Evolutionary conservation across 2,329 filamentous ascomycete genomes (phyloP).

Genomic region (Microdochium trichocladiopsis): DNA sequence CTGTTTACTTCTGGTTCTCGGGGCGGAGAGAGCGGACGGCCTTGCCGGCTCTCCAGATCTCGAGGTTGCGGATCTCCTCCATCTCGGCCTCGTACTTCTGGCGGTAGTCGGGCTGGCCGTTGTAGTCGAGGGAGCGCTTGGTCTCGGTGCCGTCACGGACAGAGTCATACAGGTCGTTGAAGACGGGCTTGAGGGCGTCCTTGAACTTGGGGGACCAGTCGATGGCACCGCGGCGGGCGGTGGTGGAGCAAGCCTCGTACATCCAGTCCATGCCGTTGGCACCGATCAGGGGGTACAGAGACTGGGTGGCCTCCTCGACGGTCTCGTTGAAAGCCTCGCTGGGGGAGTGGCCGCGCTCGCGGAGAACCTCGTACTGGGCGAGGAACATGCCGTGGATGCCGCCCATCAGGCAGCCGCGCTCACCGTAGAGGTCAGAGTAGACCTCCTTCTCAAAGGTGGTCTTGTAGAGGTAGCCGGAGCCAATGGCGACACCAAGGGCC

Average conservation of each 20-base stretch:
- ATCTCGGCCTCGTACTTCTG: constrained; percentile 97
- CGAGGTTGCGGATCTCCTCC: constrained; percentile 93
- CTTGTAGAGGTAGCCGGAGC: constrained; percentile 98
- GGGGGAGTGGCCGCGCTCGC: constrained; percentile 94
- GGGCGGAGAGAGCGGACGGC: constrained; percentile 83
- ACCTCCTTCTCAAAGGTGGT: constrained; percentile 99
- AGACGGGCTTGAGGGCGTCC: constrained; percentile 96
- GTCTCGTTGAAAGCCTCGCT: constrained; percentile 99
- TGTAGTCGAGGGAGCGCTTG: constrained; percentile 93
- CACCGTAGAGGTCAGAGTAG: constrained; percentile 98
- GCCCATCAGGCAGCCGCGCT: constrained; percentile 99
- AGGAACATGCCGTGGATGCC: constrained; percentile 99
- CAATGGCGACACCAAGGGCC: constrained; percentile 93
- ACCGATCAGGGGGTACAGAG: constrained; percentile 94
- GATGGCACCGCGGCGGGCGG: constrained; percentile 94
- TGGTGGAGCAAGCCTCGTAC: constrained; percentile 99
- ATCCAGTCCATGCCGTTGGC: constrained; percentile 99
- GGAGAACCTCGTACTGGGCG: constrained; percentile 99
- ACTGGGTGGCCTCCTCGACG: constrained; percentile 98
- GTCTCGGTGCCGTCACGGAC: constrained; percentile 92
- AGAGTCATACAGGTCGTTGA: constrained; percentile 93
- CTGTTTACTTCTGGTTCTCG: constrained; percentile 71
- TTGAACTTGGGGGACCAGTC: constrained; percentile 98
- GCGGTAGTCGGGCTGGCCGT: constrained; percentile 91
- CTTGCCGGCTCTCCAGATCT: constrained; percentile 99